A percentile compares a stretch with the other conserved stretches of the same genome.
Conservation (phyloP, 2,329 filamentous ascomycete species). For the Claviceps capensis region DNA sequence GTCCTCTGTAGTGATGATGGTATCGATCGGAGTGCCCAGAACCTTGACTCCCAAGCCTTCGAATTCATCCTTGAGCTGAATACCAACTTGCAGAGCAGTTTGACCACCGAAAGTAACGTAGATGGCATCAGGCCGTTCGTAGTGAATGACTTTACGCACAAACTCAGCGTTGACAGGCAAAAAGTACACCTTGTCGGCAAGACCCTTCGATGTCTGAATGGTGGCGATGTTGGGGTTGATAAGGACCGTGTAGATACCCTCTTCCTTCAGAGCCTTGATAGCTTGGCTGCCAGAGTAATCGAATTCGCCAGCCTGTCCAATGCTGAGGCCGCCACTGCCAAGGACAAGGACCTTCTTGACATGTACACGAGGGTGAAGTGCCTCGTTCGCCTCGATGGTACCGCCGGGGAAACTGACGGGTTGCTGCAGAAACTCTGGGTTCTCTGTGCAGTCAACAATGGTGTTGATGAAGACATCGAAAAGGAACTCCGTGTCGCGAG, state of each 20-base stretch:
- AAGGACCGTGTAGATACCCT: constrained; percentile 93
- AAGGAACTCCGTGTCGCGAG: constrained; percentile 87
- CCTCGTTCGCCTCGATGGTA: constrained; percentile 63
- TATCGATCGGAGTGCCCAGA: constrained; percentile 90
- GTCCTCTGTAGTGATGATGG: constrained; percentile 97
- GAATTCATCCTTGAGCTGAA: constrained; percentile 95
- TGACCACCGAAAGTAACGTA: constrained; percentile 97
- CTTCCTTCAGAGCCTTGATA: constrained; percentile 95
- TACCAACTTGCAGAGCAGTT: constrained; percentile 91
- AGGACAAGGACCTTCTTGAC: constrained; percentile 93
- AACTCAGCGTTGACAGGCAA: constrained; percentile 93
- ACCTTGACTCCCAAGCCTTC: constrained; percentile 85
- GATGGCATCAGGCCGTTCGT: constrained; percentile 90
- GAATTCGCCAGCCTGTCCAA: constrained; percentile 96
- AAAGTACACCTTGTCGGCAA: constrained; percentile 98
- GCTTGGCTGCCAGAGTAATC: constrained; percentile 98
- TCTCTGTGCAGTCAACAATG: constrained; percentile 57
- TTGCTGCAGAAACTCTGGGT: constrained; percentile 50
- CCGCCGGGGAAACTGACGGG: constrained; percentile 84
- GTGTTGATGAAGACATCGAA: constrained; percentile 94
- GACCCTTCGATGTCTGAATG: constrained; percentile 93
- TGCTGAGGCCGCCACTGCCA: constrained; percentile 87
- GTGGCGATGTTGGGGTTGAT: constrained; percentile 99
- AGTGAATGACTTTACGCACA: constrained; percentile 90
- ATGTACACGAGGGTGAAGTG: constrained; percentile 60